These are phyloP conservation scores for Ceratobasidium sp. DNA, from an alignment of 1,284 basidiomycete genomes.

Conservation along the genomic window DNA sequence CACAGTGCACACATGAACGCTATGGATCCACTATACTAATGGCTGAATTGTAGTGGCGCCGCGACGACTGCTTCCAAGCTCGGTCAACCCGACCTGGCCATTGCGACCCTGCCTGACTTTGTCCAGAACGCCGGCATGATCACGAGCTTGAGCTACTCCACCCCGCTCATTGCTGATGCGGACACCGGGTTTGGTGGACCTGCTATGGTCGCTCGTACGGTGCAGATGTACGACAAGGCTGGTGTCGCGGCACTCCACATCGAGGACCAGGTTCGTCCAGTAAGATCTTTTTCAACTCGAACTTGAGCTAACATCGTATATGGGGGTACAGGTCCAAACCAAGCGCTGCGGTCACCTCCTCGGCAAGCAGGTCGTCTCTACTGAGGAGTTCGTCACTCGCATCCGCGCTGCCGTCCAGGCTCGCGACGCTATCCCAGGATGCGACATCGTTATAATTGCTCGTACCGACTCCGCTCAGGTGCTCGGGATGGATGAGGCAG, in stretches of 20 bases:
- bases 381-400: conserved; percentile 77
- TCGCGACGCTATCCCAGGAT: conserved; percentile 73
- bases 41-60: conserved; percentile 63
- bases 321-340: conserved; percentile 67
- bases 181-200: conserved; percentile 86
- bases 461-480: conserved; percentile 85
- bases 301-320: too few relatives aligned
- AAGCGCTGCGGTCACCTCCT: conserved; percentile 84
- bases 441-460: conserved; percentile 81
- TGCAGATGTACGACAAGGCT: conserved; percentile 72
- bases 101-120: conserved; percentile 81
- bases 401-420: conserved; percentile 81
- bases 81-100: conserved; percentile 80
- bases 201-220: conserved; percentile 79
- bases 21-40: background rate
- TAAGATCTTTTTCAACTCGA: background rate
- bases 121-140: conserved; percentile 71
- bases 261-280: conserved; percentile 74
- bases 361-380: conserved; percentile 82
- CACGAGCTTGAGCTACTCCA: conserved; percentile 59
- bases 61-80: conserved; percentile 80
- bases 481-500: conserved; percentile 81
- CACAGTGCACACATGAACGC: background rate
- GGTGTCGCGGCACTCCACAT: conserved; percentile 83
- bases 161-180: conserved; percentile 76